Conservation (phyloP, 306 rosid species). For the Quercus cerris region DNA sequence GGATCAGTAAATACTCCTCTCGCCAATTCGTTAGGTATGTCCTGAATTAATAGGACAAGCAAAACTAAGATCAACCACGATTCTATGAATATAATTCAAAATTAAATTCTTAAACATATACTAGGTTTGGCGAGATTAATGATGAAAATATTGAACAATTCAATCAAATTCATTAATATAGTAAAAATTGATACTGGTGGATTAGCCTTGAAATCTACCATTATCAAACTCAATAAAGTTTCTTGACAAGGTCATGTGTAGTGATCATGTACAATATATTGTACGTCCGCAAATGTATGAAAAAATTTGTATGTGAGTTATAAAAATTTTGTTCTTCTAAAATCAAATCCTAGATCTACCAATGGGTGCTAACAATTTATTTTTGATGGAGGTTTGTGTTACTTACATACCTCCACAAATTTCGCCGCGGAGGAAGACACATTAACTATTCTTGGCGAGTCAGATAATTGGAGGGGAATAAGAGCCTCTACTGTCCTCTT, state of each 20-base stretch:
- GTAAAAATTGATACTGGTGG: too few relatives aligned
- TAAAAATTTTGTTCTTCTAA: too few relatives aligned
- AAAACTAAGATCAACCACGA: too few relatives aligned
- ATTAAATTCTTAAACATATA: too few relatives aligned
- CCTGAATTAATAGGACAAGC: constrained; percentile 13
- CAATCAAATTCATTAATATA: too few relatives aligned
- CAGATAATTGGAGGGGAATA: constrained; percentile 53
- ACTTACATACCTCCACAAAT: constrained; percentile 22
- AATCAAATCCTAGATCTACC: too few relatives aligned
- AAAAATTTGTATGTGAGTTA: too few relatives aligned
- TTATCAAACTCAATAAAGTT: neutral
- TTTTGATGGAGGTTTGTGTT: neutral
- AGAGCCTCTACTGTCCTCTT: constrained; percentile 38
- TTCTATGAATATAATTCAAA: neutral
- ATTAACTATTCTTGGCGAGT: constrained; percentile 57
- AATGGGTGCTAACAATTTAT: neutral
- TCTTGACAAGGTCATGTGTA: neutral
- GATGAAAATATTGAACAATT: too few relatives aligned
- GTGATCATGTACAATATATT: too few relatives aligned
- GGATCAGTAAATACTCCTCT: constrained; percentile 30
- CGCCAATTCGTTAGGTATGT: constrained; percentile 33
- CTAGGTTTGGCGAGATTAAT: too few relatives aligned
- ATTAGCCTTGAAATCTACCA: neutral
- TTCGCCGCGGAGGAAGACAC: constrained; percentile 31
- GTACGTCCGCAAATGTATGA: too few relatives aligned